A percentile compares a stretch with the other conserved stretches of the same genome.
Evolutionary conservation across 306 rosid genomes (phyloP).

Genomic region (Erythrophleum fordii): DNA sequence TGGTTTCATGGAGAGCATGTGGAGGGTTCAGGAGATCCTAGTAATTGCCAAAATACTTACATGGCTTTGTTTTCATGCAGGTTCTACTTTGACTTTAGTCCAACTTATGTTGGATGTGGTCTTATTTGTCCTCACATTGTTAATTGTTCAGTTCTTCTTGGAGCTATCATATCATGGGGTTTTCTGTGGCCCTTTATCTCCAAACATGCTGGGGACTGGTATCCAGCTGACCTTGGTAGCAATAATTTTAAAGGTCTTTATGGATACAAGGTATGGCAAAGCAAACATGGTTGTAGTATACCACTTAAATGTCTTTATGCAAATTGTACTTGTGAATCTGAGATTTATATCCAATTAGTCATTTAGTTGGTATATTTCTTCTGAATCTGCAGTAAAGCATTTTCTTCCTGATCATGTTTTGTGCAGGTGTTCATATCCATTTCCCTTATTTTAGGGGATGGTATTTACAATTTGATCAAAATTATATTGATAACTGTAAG

Average conservation of each 20-base stretch:
- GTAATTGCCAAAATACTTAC: constrained; percentile 26
- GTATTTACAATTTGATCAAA: constrained; percentile 81
- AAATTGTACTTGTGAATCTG: constrained; percentile 21
- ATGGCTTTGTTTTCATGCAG: constrained; percentile 51
- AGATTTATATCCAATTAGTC: background rate
- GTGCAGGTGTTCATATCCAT: constrained; percentile 71
- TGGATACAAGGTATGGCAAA: constrained; percentile 83
- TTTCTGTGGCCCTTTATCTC: constrained; percentile 90
- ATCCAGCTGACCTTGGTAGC: constrained; percentile 83
- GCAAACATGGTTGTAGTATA: constrained; percentile 20
- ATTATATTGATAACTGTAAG: constrained; percentile 65
- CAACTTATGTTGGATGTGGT: constrained; percentile 98
- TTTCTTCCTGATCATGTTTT: background rate
- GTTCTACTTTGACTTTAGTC: constrained; percentile 93
- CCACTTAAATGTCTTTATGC: constrained; percentile 7
- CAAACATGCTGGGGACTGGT: constrained; percentile 91
- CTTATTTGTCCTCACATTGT: constrained; percentile 97
- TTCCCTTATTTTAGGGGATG: constrained; percentile 90
- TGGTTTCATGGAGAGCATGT: constrained; percentile 5
- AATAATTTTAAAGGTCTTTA: constrained; percentile 95
- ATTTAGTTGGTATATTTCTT: background rate
- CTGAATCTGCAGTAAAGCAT: background rate
- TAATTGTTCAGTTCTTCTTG: constrained; percentile 86
- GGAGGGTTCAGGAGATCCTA: constrained; percentile 3
- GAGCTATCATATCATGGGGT: constrained; percentile 98